Base-by-base conservation (phyloP, 108 stramenopile species). In the Nitzschia sp. region DNA sequence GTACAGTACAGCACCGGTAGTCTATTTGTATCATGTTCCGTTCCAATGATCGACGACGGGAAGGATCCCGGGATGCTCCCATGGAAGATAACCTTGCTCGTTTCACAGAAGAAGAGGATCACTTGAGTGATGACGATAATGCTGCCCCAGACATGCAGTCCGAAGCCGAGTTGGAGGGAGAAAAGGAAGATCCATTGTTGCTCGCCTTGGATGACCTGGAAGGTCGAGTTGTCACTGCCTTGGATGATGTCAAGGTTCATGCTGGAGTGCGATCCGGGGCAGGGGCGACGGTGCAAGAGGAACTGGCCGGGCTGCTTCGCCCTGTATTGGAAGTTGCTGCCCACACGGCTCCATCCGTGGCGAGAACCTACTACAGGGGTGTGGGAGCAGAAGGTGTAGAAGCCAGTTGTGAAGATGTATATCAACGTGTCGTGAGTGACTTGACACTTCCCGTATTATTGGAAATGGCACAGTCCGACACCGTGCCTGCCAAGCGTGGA, bases 241-340 rank as follows among this genome's bases (percentile, higher is more conserved):
- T 92, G 25, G 86, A 92, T 62, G 87, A 92, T 52, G 81, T 92
- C 71, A 88, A 85, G 65, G 53, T 79, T 19, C 87, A 92, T 74
- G 41, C 80, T n/a, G 86, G 88, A 39, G 65, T 80, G 3, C 70
- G 75, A 39, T 57, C 76, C 29, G 57, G 53, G 7, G 50, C 71
- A 37, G 51, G 52, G 41, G 29, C 21, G n/a, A 38, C 75, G 22
- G 80, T 93, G 29, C 88, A 87, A 67, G 86, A 87, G 48, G 89
- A 93, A 66, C 60, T 93, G 38, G 77, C 77, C 5, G 61, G 61
- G n/a, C 17, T 93, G 9, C 53, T 93, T 24, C 84, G 84, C 34
- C 89, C 89, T 15, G 86, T 90, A 0, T 67, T 93, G 46, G 92
- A 93, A 64, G 79, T 87, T 24, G 83, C 92, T 8, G 82, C 89